These are phyloP conservation scores for Tetrastigma voinierianum DNA, from an alignment of 164 flowering plant species.

Conservation along the genomic window DNA sequence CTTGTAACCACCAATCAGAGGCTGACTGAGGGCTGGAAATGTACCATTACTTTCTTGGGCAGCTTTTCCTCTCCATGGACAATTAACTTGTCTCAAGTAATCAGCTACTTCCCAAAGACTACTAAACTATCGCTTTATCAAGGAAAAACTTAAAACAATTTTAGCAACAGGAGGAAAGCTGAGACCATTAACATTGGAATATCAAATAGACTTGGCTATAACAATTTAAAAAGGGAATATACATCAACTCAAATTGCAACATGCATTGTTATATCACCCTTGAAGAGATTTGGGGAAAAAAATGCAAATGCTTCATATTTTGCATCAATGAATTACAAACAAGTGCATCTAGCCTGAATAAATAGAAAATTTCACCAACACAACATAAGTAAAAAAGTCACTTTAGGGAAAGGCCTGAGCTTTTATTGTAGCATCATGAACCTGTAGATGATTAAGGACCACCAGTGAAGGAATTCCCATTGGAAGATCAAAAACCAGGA, in stretches of 20 bases:
- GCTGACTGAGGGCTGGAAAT: slow-evolving; percentile 98
- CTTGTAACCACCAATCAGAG: slow-evolving; percentile 86
- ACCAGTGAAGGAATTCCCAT: not conserved
- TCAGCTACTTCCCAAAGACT: slow-evolving; percentile 77
- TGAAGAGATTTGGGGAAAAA: not conserved
- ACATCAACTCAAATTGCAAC: not conserved
- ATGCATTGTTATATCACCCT: not conserved
- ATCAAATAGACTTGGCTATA: slow-evolving; percentile 4
- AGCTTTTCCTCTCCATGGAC: slow-evolving; percentile 97
- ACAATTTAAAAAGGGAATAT: not conserved
- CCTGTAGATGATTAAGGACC: not conserved
- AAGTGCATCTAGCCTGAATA: no score
- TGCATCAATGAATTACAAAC: not conserved
- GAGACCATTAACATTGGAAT: not conserved
- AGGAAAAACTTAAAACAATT: slow-evolving; percentile 3
- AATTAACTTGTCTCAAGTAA: slow-evolving; percentile 60
- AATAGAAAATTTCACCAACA: not conserved
- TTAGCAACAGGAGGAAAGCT: not conserved
- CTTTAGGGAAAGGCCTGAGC: not conserved
- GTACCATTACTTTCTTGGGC: slow-evolving; percentile 94
- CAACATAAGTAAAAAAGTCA: not conserved
- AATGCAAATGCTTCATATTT: not conserved
- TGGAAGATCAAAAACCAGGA: no score
- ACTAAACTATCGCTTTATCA: slow-evolving; percentile 59
- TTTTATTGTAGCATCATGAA: not conserved